Percentiles rank a stretch among this genome's conserved stretches.
phyloP scores from a whole-genome alignment of 768 basidiomycete genomes.

The Boletales sp. region DNA sequence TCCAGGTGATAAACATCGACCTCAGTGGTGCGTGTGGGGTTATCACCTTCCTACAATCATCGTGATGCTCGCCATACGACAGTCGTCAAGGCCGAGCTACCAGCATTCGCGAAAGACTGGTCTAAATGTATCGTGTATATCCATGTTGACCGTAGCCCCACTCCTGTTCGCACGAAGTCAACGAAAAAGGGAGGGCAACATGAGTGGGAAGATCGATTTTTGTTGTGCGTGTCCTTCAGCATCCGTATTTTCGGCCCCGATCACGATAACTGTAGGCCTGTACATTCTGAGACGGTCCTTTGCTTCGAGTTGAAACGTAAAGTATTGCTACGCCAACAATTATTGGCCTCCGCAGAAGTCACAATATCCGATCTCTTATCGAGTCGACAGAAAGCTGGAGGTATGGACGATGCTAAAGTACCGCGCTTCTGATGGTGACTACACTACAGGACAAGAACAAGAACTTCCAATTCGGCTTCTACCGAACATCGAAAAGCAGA shows the following conservation, averaged over 20 bases:
- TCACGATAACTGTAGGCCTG: conserved; percentile 1
- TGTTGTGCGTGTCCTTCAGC: conserved; percentile 12
- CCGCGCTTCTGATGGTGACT: neutral
- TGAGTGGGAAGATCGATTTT: conserved; percentile 22
- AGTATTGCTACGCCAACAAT: conserved; percentile 8
- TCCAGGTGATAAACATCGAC: conserved; percentile 26
- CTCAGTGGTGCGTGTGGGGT: conserved; percentile 12
- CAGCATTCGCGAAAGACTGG: conserved; percentile 15
- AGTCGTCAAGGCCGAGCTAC: conserved; percentile 27
- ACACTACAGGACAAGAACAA: conserved; percentile 8
- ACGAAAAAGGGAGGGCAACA: conserved; percentile 18
- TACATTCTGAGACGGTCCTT: conserved; percentile 13
- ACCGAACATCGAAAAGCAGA: conserved; percentile 3
- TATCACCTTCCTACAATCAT: neutral
- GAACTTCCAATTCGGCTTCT: conserved; percentile 17
- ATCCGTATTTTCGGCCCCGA: too few relatives aligned
- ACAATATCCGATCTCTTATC: conserved; percentile 17
- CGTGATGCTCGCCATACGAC: neutral
- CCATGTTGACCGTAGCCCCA: conserved; percentile 15
- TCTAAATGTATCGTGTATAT: conserved; percentile 24
- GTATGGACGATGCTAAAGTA: neutral
- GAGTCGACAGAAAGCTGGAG: conserved; percentile 3
- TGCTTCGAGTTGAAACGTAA: conserved; percentile 26
- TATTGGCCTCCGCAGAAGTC: conserved; percentile 13
- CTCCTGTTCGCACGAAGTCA: conserved; percentile 6